Evolutionary conservation across 148 eudicot species (phyloP).

Genomic region (Heliamphora exappendiculata): DNA sequence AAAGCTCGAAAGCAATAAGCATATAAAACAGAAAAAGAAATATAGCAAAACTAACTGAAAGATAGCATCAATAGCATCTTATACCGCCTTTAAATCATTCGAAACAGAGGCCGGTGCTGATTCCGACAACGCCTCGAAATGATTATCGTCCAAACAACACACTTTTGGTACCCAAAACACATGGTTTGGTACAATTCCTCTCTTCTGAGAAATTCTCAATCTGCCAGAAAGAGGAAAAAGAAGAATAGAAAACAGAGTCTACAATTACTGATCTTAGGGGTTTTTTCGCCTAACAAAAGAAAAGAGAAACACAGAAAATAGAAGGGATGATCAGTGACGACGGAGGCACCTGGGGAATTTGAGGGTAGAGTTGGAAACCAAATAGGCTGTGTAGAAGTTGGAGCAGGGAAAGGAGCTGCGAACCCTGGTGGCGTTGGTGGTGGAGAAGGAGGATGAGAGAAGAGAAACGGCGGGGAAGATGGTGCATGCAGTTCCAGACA

Average conservation of each 20-base stretch:
- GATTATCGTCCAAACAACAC: slow-evolving; percentile 29
- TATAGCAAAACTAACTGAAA: neutral
- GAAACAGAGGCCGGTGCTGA: slow-evolving; percentile 10
- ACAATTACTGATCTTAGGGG: neutral
- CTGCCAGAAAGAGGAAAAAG: slow-evolving; percentile 14
- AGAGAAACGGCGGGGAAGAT: slow-evolving; percentile 20
- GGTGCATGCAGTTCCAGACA: slow-evolving; percentile 16
- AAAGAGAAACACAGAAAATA: neutral
- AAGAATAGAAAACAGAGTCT: neutral
- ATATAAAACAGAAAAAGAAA: neutral
- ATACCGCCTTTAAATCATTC: slow-evolving; percentile 25
- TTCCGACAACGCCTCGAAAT: slow-evolving; percentile 24
- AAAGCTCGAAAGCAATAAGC: neutral
- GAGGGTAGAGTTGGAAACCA: neutral
- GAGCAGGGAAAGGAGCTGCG: neutral
- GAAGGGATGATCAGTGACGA: slow-evolving; percentile 11
- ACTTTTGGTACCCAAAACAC: slow-evolving; percentile 15
- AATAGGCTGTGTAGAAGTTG: slow-evolving; percentile 9
- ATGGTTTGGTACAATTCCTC: slow-evolving; percentile 7
- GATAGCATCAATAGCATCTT: slow-evolving; percentile 8
- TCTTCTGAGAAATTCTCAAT: slow-evolving; percentile 21
- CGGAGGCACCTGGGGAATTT: slow-evolving; percentile 13
- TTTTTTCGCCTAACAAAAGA: no score
- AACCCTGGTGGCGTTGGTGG: neutral
- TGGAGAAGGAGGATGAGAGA: slow-evolving; percentile 10